phyloP scores from a whole-genome alignment of 495 filamentous ascomycete genomes.

The Aspergillus egyptiacus region DNA sequence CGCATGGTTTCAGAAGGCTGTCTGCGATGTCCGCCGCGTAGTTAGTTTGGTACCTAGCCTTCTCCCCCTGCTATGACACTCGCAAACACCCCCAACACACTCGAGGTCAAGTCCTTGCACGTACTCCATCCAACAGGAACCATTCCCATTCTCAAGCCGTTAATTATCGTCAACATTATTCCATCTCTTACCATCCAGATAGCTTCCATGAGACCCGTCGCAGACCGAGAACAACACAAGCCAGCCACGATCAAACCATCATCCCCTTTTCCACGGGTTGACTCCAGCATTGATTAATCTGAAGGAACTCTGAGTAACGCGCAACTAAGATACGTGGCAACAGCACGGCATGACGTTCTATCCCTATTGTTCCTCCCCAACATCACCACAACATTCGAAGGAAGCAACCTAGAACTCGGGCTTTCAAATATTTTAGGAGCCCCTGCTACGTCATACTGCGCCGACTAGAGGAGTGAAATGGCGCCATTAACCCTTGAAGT shows the following conservation, averaged over 20 bases:
- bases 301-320: not conserved
- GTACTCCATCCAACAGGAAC: not conserved
- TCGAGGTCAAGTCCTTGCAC: conserved; percentile 6
- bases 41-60: too few relatives aligned
- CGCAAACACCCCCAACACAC: too few relatives aligned
- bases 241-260: not conserved
- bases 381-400: conserved; percentile 25
- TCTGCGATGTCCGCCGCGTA: conserved; percentile 2
- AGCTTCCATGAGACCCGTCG: not conserved
- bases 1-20: not conserved
- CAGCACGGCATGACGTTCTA: conserved; percentile 36
- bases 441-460: not conserved
- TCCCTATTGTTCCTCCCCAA: conserved; percentile 11
- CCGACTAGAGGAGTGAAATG: conserved; percentile 32
- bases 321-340: conserved; percentile 4
- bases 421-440: conserved; percentile 1
- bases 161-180: not conserved
- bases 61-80: too few relatives aligned
- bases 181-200: not conserved
- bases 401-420: conserved; percentile 15
- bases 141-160: too few relatives aligned
- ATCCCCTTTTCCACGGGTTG: not conserved
- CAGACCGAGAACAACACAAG: not conserved
- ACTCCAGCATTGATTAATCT: not conserved
- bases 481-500: conserved; percentile 52